Conservation (phyloP, 257 asterid genomes). For the Jacaranda mimosifolia region DNA sequence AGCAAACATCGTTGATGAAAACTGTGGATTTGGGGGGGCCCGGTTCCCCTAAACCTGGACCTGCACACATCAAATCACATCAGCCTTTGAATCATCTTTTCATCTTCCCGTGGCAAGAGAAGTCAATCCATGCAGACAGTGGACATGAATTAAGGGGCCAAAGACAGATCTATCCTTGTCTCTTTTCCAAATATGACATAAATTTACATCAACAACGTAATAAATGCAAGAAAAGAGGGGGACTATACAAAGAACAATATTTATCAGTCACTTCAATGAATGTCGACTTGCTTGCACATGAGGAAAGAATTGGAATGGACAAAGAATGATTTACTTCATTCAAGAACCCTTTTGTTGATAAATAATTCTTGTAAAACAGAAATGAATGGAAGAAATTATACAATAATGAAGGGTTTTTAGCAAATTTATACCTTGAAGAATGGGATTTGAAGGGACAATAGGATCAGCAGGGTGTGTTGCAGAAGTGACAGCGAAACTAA, state of each 20-base stretch:
- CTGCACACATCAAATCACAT: slow-evolving; percentile 43
- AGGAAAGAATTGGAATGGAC: not conserved
- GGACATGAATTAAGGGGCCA: slow-evolving; percentile 41
- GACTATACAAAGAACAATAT: slow-evolving; percentile 30
- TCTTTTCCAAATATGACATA: slow-evolving; percentile 38
- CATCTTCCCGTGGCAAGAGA: not conserved
- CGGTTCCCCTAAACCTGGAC: slow-evolving; percentile 51
- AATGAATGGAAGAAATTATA: not conserved
- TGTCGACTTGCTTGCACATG: slow-evolving; percentile 30
- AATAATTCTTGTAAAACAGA: not conserved
- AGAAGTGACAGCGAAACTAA: slow-evolving; percentile 32
- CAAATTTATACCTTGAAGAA: slow-evolving; percentile 43
- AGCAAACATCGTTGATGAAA: slow-evolving; percentile 82
- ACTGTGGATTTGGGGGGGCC: slow-evolving; percentile 61
- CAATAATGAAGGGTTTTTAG: not conserved
- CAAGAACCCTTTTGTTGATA: not conserved
- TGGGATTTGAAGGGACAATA: slow-evolving; percentile 34
- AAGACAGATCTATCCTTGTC: slow-evolving; percentile 47
- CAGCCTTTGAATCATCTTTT: not conserved
- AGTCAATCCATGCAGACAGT: slow-evolving; percentile 58
- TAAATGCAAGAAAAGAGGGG: slow-evolving; percentile 18
- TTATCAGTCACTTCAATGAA: slow-evolving; percentile 54
- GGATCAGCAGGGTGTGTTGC: slow-evolving; percentile 27
- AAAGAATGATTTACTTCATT: slow-evolving; percentile 1
- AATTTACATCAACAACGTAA: slow-evolving; percentile 32